Conservation (phyloP, 306 rosid species). For the Glycine tomentella region DNA sequence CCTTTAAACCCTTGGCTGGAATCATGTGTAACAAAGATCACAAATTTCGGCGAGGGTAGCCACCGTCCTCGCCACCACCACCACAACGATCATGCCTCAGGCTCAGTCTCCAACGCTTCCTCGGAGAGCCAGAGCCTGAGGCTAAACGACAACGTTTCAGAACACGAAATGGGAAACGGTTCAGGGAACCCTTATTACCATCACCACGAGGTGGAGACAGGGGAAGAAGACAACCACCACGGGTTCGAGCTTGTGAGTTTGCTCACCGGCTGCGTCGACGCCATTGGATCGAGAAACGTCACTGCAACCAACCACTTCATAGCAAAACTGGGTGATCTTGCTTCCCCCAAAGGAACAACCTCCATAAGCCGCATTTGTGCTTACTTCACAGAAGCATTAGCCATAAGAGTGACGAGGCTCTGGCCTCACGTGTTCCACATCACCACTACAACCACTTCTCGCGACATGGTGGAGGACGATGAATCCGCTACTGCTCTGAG, state of each 20-base stretch:
- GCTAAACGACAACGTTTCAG: conserved; percentile 64
- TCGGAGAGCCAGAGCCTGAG: conserved; percentile 72
- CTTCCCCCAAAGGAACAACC: conserved; percentile 76
- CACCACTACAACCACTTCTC: conserved; percentile 53
- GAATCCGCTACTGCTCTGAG: conserved; percentile 72
- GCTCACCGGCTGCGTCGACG: conserved; percentile 83
- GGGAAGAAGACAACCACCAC: conserved; percentile 62
- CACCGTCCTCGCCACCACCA: conserved; percentile 36
- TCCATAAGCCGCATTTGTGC: conserved; percentile 75
- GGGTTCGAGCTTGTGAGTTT: conserved; percentile 80
- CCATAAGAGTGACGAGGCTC: conserved; percentile 75
- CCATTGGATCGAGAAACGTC: conserved; percentile 74
- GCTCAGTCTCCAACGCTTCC: conserved; percentile 71
- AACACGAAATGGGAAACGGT: conserved; percentile 73
- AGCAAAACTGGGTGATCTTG: conserved; percentile 78
- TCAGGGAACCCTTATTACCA: conserved; percentile 62
- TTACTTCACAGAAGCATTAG: conserved; percentile 88
- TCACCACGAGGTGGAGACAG: conserved; percentile 57
- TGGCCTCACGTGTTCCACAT: conserved; percentile 94
- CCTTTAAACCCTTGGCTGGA: conserved; percentile 71
- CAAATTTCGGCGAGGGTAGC: conserved; percentile 73
- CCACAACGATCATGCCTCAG: conserved; percentile 39
- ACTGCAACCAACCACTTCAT: conserved; percentile 74
- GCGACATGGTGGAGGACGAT: conserved; percentile 84
- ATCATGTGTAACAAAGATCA: conserved; percentile 69